A percentile compares a stretch with the other conserved stretches of the same genome.
phyloP scores from a whole-genome alignment of 2,329 filamentous ascomycete species.

The Colletotrichum lini region DNA sequence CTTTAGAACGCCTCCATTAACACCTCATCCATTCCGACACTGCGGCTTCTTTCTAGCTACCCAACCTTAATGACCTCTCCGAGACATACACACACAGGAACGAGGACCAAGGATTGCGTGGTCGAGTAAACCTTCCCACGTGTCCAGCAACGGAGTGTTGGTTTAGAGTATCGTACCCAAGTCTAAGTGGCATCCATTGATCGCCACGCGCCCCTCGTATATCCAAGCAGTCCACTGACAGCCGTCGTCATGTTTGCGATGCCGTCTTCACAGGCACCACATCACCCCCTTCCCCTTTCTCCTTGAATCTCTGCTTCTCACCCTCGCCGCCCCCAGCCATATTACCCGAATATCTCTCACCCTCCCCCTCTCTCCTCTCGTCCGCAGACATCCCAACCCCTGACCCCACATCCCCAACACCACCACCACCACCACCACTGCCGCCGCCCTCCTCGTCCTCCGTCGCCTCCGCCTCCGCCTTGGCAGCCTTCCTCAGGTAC shows the following conservation, averaged over 20 bases:
- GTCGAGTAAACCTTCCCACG: too few relatives aligned
- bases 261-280: constrained; percentile 4
- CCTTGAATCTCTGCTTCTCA: neutral
- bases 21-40: too few relatives aligned
- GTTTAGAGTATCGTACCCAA: neutral
- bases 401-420: neutral
- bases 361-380: neutral
- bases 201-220: neutral
- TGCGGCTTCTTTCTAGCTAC: too few relatives aligned
- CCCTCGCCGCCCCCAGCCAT: neutral
- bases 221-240: neutral
- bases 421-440: neutral
- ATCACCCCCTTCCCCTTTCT: neutral
- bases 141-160: too few relatives aligned
- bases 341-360: too few relatives aligned
- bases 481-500: constrained; percentile 55
- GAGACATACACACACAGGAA: too few relatives aligned
- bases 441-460: constrained; percentile 29
- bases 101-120: too few relatives aligned
- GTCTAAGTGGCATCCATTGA: too few relatives aligned
- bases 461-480: constrained; percentile 44
- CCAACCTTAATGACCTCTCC: too few relatives aligned
- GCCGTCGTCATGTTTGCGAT: neutral
- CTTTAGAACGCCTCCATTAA: too few relatives aligned
- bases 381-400: neutral